Percentiles rank a stretch among this genome's conserved stretches.
phyloP scores from a whole-genome alignment of 2,329 filamentous ascomycete genomes.

The Gnomoniopsis smithogilvyi region DNA sequence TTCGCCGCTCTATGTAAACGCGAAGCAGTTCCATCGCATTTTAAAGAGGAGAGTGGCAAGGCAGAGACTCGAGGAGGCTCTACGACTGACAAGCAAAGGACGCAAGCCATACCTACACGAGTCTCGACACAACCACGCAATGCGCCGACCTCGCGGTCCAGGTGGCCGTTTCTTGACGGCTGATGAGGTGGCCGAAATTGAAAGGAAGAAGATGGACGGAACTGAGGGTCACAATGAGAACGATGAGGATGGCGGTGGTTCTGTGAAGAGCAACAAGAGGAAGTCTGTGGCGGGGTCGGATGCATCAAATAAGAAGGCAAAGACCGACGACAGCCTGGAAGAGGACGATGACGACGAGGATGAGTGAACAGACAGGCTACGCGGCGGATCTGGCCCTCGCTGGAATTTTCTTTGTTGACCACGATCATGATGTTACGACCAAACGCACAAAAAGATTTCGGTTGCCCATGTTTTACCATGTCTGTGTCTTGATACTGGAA shows the following conservation, averaged over 20 bases:
- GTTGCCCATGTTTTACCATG: conserved; percentile 9
- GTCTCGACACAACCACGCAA: conserved; percentile 95
- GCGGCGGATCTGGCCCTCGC: background rate
- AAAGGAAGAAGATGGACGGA: conserved; percentile 54
- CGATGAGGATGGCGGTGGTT: conserved; percentile 24
- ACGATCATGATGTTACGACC: conserved; percentile 19
- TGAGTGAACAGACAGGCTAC: conserved; percentile 21
- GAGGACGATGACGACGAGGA: conserved; percentile 33
- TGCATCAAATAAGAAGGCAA: conserved; percentile 52
- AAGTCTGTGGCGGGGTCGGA: conserved; percentile 52
- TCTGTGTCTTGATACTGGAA: conserved; percentile 9
- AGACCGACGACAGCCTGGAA: conserved; percentile 39
- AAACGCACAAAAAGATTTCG: conserved; percentile 15
- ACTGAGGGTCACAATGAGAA: conserved; percentile 35
- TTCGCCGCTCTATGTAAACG: conserved; percentile 94
- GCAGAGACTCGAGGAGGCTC: conserved; percentile 88
- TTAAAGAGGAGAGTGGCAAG: conserved; percentile 89
- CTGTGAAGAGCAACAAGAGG: conserved; percentile 50
- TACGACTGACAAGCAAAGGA: conserved; percentile 90
- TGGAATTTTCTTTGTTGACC: conserved; percentile 10
- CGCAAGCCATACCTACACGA: conserved; percentile 97
- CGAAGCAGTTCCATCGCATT: conserved; percentile 97
- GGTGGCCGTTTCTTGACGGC: conserved; percentile 95
- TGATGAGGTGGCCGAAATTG: conserved; percentile 90
- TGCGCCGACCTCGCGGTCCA: conserved; percentile 89